Evolutionary conservation across 306 rosid species (phyloP), one percentile per base, ranked within the genome.

Genomic region (Inga leiocalycina): DNA sequence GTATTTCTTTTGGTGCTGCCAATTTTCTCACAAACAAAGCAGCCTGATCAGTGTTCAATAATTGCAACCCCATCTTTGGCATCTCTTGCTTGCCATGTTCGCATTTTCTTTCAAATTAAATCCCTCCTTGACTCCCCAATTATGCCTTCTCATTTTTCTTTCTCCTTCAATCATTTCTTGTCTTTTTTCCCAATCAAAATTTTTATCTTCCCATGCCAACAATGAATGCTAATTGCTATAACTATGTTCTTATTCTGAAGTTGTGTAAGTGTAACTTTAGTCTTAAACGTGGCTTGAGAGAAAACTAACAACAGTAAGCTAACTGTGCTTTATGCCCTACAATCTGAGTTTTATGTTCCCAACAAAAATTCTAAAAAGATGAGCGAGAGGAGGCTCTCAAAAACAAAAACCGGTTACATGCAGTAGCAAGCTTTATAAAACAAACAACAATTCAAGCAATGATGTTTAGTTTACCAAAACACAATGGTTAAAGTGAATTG

Each of bases 71-170:
- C 30, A 27, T 27, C 30, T 27, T 27, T 27, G 30, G 30, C 30
- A 27, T 27, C 30, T 73, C 74, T 61, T 59, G 49, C 69, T 80
- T 80, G 84, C 74, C 79, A 54, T 59, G 54, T 73, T 64, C 27
- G 52, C 74, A 59, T 56, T 61, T 70, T 80, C 73, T 48, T 17
- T 7, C 1, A 45, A 45, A 45, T 45, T 45, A 12, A 45, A 45
- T 10, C 49, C 12, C 9, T 45, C 49, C 44, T 74, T 45, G 81
- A 64, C 27, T 43, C 41, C 46, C 57, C 32, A 27, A 77, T 45
- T 22, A 41, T 65, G 74, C 35, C 45, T n/a, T 44, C 57, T 57
- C 39, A 8, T 8, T 8, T 41, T 41, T 41, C 44, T 9, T 45
- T 45, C 49, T 9, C 12, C 10, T 9, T 45, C 49, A 45, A 62